Percentiles rank a stretch among this genome's conserved stretches.
phyloP scores from a whole-genome alignment of 2,329 filamentous ascomycete species.

The Xylaria sp. region DNA sequence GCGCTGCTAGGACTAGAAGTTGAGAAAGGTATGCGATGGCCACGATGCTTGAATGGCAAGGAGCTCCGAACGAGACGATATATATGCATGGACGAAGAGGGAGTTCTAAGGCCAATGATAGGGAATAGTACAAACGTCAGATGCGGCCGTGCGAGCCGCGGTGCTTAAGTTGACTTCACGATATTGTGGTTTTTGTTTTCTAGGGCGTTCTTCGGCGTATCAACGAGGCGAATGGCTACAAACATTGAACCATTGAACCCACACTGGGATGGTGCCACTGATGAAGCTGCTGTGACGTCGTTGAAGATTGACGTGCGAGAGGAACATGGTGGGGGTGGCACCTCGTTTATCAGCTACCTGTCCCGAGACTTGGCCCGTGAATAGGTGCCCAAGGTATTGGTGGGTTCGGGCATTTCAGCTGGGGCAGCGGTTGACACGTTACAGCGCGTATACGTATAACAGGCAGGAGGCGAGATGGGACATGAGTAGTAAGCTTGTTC shows the following conservation, averaged over 20 bases:
- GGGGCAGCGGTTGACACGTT: too few species aligned
- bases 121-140: not conserved
- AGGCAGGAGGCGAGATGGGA: not conserved
- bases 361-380: not conserved
- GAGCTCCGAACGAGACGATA: slow-evolving; percentile 20
- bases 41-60: slow-evolving; percentile 14
- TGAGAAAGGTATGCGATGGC: slow-evolving; percentile 23
- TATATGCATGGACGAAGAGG: slow-evolving; percentile 25
- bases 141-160: not conserved
- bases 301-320: slow-evolving; percentile 19
- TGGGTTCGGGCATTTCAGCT: too few species aligned
- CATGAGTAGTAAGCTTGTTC: too few species aligned
- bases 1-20: not conserved
- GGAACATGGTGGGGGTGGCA: slow-evolving; percentile 5
- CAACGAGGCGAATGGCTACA: not conserved
- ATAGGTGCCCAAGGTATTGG: too few species aligned
- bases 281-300: slow-evolving; percentile 34
- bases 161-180: slow-evolving; percentile 6
- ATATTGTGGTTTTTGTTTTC: not conserved
- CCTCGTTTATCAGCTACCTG: not conserved
- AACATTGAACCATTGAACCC: not conserved
- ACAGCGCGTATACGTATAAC: slow-evolving; percentile 9
- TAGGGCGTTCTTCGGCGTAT: not conserved
- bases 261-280: not conserved
- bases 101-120: not conserved